Evolutionary conservation across 2,329 filamentous ascomycete species (phyloP), one percentile per base, ranked within the genome.

Genomic region (Cladosporium colombiae): DNA sequence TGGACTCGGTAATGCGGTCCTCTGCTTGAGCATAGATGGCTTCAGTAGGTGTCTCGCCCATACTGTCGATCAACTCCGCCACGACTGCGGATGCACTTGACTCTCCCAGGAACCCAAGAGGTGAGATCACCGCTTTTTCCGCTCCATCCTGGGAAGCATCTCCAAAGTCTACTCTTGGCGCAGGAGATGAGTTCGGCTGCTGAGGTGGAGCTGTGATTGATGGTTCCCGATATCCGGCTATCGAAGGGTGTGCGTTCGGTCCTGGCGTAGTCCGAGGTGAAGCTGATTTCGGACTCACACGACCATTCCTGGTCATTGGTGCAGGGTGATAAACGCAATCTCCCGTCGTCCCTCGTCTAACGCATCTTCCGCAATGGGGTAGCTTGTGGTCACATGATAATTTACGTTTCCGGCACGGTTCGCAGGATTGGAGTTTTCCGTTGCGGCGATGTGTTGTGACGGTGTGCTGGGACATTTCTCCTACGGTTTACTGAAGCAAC

Each of bases 301-400:
- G 35, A 25, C n/a, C 40, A 44, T 40, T 21, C 31, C 61, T 69
- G 7, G 70, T 72, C 66, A 72, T 59, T 11, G 70, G 70, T 16
- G 70, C 70, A 35, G 70, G 70, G 62, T 72, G 70, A 60, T 72
- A 72, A 44, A 65, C 67, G 64, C 70, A 72, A 5, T 64, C 55
- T 44, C 62, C 62, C 14, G 62, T 52, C 7, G 67, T 66, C 13
- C 66, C 67, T 13, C 70, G 59, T 44, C 67, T 65, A 8, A 70
- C 52, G 49, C 70, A 72, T 61, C 70, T 62, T 29, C 65, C 66
- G 61, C 70, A 72, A 10, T 60, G 62, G 21, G 70, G 70, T 18
- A 69, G 35, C 25, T 65, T 64, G 63, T 72, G 70, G 57, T 72
- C 70, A 62, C 70, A 72, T n/a, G 68, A 68, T 25, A 72, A 64